Base-by-base conservation (phyloP, 2,329 filamentous ascomycete genomes). In the Coniochaeta sp. region DNA sequence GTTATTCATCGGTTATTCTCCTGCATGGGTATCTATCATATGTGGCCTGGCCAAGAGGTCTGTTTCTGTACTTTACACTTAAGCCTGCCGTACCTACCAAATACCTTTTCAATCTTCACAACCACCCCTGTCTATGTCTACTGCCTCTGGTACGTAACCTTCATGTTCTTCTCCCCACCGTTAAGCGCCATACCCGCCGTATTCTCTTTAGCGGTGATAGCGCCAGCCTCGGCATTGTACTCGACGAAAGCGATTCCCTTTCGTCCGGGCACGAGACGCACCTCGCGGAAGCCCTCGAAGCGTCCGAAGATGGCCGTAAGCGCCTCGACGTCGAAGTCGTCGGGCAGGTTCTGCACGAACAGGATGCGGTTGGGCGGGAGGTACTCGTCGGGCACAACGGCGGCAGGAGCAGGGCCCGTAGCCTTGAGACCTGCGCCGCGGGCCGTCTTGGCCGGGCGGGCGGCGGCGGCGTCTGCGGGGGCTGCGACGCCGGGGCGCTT, bases 321-420 rank as follows among this genome's bases (percentile, higher is more conserved):
- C 22, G 78, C 81, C 57, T 95, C 91, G 62, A 89, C 83, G 67
- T 88, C 87, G 70, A 88, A 90, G 57, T 90, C 87, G 57, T 92
- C 89, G 8, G 94, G 91, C 31, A 99, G 72, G 62, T 97, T 92
- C 73, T 95, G 90, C 55, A 97, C 76, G 72, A 97, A 95, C 31
- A 99, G 80, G 59, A 91, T 95, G 75, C 96, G 96, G 81, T 97
- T 97, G 31, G 94, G 92, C 4, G 92, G 92, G 4, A 97, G 81
- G 69, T 96, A 97, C 71, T 99, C 94, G 79, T 97, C 94, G n/a
- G 91, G 91, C 16, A 97, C 85, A 51, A 91, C 86, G 10, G 87
- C 78, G 3, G 85, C 77, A 1, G 83, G 77, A 13, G 82, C 76
- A 6, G 83, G 78, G 53, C 82, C 83, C 1, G 86, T 87, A 5